Percentiles rank a stretch among this genome's conserved stretches.
Conservation (phyloP, 805 yeast genomes). For the Groenewaldozyma salmanticensis region DNA sequence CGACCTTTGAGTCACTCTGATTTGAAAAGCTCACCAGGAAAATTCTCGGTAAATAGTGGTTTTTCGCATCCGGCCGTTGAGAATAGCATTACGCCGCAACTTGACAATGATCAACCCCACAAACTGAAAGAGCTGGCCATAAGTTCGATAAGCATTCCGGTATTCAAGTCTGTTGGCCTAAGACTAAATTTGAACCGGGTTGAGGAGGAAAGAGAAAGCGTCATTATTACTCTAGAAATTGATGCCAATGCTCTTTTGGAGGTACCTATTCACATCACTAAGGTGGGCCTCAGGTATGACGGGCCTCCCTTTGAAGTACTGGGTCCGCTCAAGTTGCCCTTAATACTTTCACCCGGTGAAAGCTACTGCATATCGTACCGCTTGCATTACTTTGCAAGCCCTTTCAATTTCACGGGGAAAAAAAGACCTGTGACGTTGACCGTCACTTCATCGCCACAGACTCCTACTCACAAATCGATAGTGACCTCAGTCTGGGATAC, state of each 20-base stretch:
- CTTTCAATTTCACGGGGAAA: background rate
- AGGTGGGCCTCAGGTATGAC: conserved; percentile 15
- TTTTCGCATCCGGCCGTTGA: background rate
- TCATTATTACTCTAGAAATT: conserved; percentile 40
- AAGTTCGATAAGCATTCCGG: conserved; percentile 19
- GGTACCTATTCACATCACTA: conserved; percentile 12
- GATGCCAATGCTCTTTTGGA: conserved; percentile 36
- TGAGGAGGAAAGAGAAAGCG: conserved; percentile 36
- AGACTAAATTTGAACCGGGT: conserved; percentile 39
- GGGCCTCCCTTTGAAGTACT: conserved; percentile 18
- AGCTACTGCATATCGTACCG: conserved; percentile 22
- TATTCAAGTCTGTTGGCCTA: conserved; percentile 34
- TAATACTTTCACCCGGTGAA: conserved; percentile 21
- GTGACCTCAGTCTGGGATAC: conserved; percentile 32
- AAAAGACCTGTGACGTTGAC: conserved; percentile 1
- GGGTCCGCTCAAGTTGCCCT: conserved; percentile 22
- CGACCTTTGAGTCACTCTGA: background rate
- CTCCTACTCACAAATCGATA: conserved; percentile 4
- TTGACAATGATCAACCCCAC: too few species aligned
- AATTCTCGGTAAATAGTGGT: too few species aligned
- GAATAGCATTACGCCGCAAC: too few species aligned
- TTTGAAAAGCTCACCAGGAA: background rate
- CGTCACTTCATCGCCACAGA: background rate
- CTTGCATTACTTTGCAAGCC: conserved; percentile 11
- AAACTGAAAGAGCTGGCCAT: background rate